phyloP scores from a whole-genome alignment of 345 rosid genomes.

The Populus nigra region DNA sequence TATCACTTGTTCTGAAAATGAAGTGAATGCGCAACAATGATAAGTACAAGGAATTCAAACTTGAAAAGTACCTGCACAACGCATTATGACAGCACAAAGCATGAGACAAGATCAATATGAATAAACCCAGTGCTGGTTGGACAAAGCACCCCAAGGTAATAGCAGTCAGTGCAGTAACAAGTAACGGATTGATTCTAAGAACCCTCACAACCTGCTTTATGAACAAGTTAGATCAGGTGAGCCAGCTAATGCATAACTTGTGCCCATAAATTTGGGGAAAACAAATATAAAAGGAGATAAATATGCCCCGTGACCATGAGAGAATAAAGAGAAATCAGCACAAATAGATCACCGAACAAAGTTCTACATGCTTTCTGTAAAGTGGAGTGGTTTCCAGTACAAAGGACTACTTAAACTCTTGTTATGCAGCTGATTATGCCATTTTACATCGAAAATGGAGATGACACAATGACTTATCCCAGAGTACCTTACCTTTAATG shows the following conservation, averaged over 20 bases:
- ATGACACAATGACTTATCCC: not conserved
- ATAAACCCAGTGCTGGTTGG: slow-evolving; percentile 89
- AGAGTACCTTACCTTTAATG: slow-evolving; percentile 51
- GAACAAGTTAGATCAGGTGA: slow-evolving; percentile 13
- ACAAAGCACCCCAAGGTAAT: slow-evolving; percentile 63
- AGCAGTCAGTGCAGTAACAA: slow-evolving; percentile 52
- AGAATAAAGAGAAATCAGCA: not conserved
- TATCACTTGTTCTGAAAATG: not conserved
- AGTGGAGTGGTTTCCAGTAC: too few species aligned
- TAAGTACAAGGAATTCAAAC: not conserved
- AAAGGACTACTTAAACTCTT: too few species aligned
- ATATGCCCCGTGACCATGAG: not conserved
- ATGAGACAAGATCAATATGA: slow-evolving; percentile 58
- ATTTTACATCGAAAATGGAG: too few species aligned
- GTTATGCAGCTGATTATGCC: too few species aligned
- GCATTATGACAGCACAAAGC: slow-evolving; percentile 73
- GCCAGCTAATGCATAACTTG: slow-evolving; percentile 13
- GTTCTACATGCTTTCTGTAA: not conserved
- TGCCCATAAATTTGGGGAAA: not conserved
- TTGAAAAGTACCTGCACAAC: slow-evolving; percentile 61
- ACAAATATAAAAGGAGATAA: not conserved
- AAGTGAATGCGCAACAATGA: not conserved
- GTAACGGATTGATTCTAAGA: slow-evolving; percentile 55
- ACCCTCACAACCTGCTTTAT: slow-evolving; percentile 65
- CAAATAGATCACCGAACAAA: slow-evolving; percentile 4